These are phyloP conservation scores for Wickerhamomyces rabaulensis DNA, from an alignment of 805 yeast genomes.

Conservation along the genomic window DNA sequence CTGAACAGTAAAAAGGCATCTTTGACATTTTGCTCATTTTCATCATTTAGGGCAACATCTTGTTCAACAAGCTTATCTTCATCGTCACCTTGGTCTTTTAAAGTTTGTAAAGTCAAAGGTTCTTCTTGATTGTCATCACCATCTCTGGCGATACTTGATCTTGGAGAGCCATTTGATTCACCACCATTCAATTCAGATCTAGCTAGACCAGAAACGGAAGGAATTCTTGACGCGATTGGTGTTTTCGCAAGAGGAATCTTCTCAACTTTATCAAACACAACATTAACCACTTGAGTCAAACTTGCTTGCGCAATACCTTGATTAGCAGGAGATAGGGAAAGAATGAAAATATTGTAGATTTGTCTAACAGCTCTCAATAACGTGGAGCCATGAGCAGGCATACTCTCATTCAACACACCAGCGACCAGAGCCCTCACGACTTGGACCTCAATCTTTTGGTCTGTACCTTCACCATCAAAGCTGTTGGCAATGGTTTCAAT, in stretches of 20 bases:
- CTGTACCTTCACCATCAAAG: slow-evolving; percentile 90
- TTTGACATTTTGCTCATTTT: slow-evolving; percentile 66
- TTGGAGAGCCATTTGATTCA: slow-evolving; percentile 1
- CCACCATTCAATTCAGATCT: slow-evolving; percentile 13
- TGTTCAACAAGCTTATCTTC: slow-evolving; percentile 51
- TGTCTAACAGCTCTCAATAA: slow-evolving; percentile 87
- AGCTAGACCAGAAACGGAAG: slow-evolving; percentile 8
- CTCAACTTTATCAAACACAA: slow-evolving; percentile 73
- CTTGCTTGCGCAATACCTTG: slow-evolving; percentile 96
- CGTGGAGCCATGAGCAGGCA: slow-evolving; percentile 87
- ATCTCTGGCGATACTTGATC: not conserved
- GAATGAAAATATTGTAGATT: slow-evolving; percentile 85
- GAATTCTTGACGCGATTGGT: slow-evolving; percentile 2
- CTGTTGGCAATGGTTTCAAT: slow-evolving; percentile 80
- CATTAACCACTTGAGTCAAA: slow-evolving; percentile 81
- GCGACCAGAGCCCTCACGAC: slow-evolving; percentile 88
- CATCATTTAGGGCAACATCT: slow-evolving; percentile 41
- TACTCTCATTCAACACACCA: slow-evolving; percentile 72
- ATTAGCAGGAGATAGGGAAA: slow-evolving; percentile 74
- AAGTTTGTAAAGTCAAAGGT: slow-evolving; percentile 53
- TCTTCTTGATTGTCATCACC: slow-evolving; percentile 23
- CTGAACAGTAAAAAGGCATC: slow-evolving; percentile 93
- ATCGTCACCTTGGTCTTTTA: slow-evolving; percentile 51
- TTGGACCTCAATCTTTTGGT: slow-evolving; percentile 83
- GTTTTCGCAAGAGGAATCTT: slow-evolving; percentile 20